Conservation (phyloP, 2,329 filamentous ascomycete species). For the Chaetomiaceae sp. region DNA sequence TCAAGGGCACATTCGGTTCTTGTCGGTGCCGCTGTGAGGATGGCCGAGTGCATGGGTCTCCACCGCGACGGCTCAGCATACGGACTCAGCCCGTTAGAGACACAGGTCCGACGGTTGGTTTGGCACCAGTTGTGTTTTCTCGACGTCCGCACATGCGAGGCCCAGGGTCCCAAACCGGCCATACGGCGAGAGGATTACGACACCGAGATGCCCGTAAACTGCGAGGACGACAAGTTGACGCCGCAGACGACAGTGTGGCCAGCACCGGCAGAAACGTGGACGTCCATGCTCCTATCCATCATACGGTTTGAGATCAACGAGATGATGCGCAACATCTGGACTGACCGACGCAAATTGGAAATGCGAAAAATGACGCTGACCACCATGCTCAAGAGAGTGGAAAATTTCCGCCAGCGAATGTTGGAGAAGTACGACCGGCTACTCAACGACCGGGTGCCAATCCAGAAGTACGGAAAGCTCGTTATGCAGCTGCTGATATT, state of each 20-base stretch:
- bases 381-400: constrained; percentile 61
- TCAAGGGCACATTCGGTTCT: constrained; percentile 70
- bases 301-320: constrained; percentile 71
- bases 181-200: constrained; percentile 74
- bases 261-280: constrained; percentile 54
- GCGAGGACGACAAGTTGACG: constrained; percentile 61
- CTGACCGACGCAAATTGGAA: constrained; percentile 63
- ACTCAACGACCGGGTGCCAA: constrained; percentile 54
- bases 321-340: constrained; percentile 66
- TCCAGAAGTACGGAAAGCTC: constrained; percentile 60
- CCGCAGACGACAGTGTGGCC: constrained; percentile 35
- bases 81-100: constrained; percentile 61
- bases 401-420: constrained; percentile 62
- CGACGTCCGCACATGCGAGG: constrained; percentile 69
- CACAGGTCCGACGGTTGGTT: constrained; percentile 65
- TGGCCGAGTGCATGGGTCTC: constrained; percentile 74
- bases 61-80: constrained; percentile 67
- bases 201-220: constrained; percentile 66
- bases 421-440: constrained; percentile 61
- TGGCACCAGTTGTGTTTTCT: constrained; percentile 78
- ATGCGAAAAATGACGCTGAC: constrained; percentile 58
- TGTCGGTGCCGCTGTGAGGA: constrained; percentile 65
- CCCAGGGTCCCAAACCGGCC: constrained; percentile 65
- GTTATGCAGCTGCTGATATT: constrained; percentile 62
- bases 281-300: constrained; percentile 61